Conservation (phyloP, 345 rosid species). For the Cardamine resedifolia region DNA sequence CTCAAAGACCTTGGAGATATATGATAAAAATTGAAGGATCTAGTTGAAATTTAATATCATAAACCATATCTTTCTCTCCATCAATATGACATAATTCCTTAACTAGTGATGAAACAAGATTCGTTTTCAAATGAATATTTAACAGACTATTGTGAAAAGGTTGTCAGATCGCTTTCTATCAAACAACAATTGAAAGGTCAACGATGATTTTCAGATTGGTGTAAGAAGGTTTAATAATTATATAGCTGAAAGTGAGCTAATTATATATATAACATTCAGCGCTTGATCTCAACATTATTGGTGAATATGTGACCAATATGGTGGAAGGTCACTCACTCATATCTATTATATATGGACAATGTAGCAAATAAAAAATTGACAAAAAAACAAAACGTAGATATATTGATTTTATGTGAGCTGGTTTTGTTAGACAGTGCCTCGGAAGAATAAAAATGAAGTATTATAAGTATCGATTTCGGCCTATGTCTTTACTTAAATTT, state of each 20-base stretch:
- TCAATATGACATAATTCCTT: background rate
- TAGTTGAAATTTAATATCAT: slow-evolving; percentile 4
- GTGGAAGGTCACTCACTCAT: slow-evolving; percentile 23
- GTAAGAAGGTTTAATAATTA: background rate
- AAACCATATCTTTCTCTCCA: background rate
- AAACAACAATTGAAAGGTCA: slow-evolving; percentile 16
- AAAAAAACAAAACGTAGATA: background rate
- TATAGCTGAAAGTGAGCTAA: background rate
- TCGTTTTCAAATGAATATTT: slow-evolving; percentile 18
- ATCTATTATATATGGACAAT: background rate
- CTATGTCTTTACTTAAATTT: background rate
- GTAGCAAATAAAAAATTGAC: slow-evolving; percentile 10
- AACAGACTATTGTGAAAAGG: slow-evolving; percentile 1
- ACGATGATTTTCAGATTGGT: slow-evolving; percentile 1
- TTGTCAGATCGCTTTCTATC: slow-evolving; percentile 20
- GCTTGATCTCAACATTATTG: slow-evolving; percentile 4
- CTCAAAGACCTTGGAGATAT: background rate
- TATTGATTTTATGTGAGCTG: background rate
- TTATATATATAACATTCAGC: background rate
- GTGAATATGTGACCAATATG: slow-evolving; percentile 3
- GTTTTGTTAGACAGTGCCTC: background rate
- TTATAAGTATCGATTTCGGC: background rate
- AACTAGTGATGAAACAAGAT: slow-evolving; percentile 18
- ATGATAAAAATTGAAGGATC: background rate
- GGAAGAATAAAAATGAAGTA: background rate